Percentiles rank a stretch among this genome's conserved stretches.
Conservation (phyloP, 352 stramenopile species). For the Thalassiosira allenii region DNA sequence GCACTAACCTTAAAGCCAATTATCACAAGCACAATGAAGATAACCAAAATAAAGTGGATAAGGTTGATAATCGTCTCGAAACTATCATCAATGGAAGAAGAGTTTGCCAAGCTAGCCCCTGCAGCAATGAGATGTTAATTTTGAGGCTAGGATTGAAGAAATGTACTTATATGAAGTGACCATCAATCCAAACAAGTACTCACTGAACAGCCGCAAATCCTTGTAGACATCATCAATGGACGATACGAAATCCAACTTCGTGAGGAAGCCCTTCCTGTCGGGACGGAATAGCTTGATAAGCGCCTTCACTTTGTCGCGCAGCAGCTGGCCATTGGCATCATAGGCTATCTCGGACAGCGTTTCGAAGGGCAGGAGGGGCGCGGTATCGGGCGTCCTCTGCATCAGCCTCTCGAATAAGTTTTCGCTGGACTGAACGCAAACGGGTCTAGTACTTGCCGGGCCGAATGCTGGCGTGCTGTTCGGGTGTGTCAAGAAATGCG, state of each 20-base stretch:
- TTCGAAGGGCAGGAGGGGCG: slow-evolving; percentile 62
- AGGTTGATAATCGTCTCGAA: slow-evolving; percentile 63
- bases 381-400: slow-evolving; percentile 37
- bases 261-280: slow-evolving; percentile 65
- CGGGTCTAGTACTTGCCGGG: slow-evolving; percentile 52
- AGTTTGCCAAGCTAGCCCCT: slow-evolving; percentile 70
- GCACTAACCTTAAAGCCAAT: slow-evolving; percentile 48
- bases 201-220: slow-evolving; percentile 65
- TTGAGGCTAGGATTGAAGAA: not conserved
- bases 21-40: slow-evolving; percentile 49
- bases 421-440: slow-evolving; percentile 68
- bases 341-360: slow-evolving; percentile 56
- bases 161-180: slow-evolving; percentile 27
- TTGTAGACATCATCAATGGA: slow-evolving; percentile 67
- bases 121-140: no score
- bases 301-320: slow-evolving; percentile 61
- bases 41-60: slow-evolving; percentile 50
- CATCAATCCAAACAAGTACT: slow-evolving; percentile 30
- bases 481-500: no score
- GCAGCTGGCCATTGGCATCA: slow-evolving; percentile 49
- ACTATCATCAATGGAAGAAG: slow-evolving; percentile 64
- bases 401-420: slow-evolving; percentile 67
- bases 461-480: slow-evolving; percentile 59
- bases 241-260: slow-evolving; percentile 70
- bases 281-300: slow-evolving; percentile 70